Base-by-base conservation (phyloP, 257 asterid species). In the Solanum dulcamara region DNA sequence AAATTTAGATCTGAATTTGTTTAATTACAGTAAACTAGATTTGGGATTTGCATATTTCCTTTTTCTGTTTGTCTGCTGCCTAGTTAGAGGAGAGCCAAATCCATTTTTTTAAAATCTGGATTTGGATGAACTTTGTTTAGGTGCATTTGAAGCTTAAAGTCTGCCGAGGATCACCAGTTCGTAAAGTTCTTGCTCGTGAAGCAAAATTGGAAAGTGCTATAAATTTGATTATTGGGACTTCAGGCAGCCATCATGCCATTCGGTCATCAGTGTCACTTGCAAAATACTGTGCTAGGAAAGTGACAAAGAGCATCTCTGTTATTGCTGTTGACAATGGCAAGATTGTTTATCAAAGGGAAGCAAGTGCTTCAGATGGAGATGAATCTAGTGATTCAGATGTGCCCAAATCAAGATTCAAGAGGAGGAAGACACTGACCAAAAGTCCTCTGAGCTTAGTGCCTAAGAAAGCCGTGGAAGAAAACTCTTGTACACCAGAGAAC, bases 91-190 rank as follows among this genome's bases (percentile, higher is more conserved):
- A n/a, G 64, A 83, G 26, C 24, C 57, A n/a, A 38, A 22, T 38
- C 57, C 75, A 15, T 28, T 42, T 44, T 46, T 68, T 60, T 6
- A 2, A 8, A 24, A 12, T 51, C 20, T 68, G 83, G 7, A 67
- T 48, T 66, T 44, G 51, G 64, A 28, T 66, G 37, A 9, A 64
- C 77, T 86, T 64, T 86, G 35, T 85, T 82, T 87, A 96, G 99
- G 94, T 96, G 84, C 97, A 94, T 89, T 87, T 96, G 85, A 94
- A 96, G 96, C 93, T 96, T 67, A 95, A 93, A 92, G 92, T 96
- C 22, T 90, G 97, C 84, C 94, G 94, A 90, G 99, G 98, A 81
- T 86, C 92, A 35, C 92, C 98, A 51, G 90, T 88, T 70, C 94
- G 92, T 70, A 93, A 93, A 81, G 85, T 93, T 88, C 89, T 96